phyloP scores from a whole-genome alignment of 352 stramenopile species.

The Phytopythium ostracodes region DNA sequence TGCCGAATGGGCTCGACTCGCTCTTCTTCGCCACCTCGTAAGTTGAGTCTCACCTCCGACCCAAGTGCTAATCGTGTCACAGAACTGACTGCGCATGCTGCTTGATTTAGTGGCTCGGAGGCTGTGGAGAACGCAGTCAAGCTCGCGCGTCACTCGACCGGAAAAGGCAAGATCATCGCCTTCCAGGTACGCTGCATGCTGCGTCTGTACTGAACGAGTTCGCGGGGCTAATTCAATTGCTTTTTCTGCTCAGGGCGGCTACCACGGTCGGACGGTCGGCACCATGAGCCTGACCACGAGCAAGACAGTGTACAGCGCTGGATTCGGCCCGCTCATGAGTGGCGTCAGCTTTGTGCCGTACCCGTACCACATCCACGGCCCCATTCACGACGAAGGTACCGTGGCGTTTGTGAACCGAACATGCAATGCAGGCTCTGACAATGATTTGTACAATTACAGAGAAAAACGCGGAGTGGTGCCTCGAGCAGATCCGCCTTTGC shows the following conservation, averaged over 20 bases:
- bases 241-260: conserved; percentile 48
- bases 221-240: background rate
- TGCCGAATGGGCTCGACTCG: conserved; percentile 82
- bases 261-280: conserved; percentile 90
- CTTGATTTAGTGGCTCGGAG: conserved; percentile 72
- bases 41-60: background rate
- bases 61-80: background rate
- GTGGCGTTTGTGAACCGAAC: background rate
- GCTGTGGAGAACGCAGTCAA: conserved; percentile 93
- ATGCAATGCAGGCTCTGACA: background rate
- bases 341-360: conserved; percentile 85
- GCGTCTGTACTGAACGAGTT: background rate
- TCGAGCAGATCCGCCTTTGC: conserved; percentile 82
- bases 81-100: background rate
- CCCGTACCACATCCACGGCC: conserved; percentile 83
- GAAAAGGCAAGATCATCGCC: conserved; percentile 89
- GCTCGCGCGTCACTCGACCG: conserved; percentile 86
- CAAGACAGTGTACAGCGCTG: conserved; percentile 87
- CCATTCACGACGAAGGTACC: conserved; percentile 68
- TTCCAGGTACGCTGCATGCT: conserved; percentile 47
- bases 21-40: conserved; percentile 88
- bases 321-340: conserved; percentile 83
- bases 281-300: conserved; percentile 92
- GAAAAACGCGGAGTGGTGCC: conserved; percentile 60
- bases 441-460: conserved; percentile 19